These are phyloP conservation scores for Linum trigynum DNA, from an alignment of 345 rosid species.

Conservation along the genomic window DNA sequence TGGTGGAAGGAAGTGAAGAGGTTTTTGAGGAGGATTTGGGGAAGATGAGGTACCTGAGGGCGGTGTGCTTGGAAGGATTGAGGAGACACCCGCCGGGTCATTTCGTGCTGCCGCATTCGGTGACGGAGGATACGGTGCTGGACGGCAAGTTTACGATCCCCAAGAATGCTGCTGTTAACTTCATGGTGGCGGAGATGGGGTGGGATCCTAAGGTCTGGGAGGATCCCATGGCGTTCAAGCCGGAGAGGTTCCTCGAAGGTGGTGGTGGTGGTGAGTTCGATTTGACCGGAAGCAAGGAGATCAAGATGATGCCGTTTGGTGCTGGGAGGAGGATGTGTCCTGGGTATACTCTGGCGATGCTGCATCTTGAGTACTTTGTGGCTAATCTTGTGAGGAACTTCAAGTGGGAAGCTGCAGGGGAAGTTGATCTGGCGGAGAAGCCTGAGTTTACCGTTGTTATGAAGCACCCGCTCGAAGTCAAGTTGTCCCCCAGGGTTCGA, in stretches of 20 bases:
- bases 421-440: neutral
- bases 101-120: conserved; percentile 13
- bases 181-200: conserved; percentile 18
- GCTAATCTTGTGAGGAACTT: neutral
- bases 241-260: neutral
- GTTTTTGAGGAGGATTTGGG: neutral
- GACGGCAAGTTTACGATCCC: conserved; percentile 11
- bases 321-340: neutral
- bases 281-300: neutral
- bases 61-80: conserved; percentile 13
- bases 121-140: conserved; percentile 5
- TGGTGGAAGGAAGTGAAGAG: neutral
- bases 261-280: neutral
- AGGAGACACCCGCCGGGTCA: conserved; percentile 15
- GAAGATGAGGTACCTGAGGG: conserved; percentile 11
- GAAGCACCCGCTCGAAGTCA: neutral
- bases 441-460: neutral
- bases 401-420: neutral
- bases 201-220: conserved; percentile 9
- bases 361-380: neutral
- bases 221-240: neutral
- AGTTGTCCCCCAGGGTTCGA: neutral
- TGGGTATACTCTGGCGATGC: neutral
- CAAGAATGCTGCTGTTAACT: conserved; percentile 9
- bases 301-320: neutral